These are phyloP conservation scores for Allium cepa DNA, from an alignment of 106 monocot species.

Conservation along the genomic window DNA sequence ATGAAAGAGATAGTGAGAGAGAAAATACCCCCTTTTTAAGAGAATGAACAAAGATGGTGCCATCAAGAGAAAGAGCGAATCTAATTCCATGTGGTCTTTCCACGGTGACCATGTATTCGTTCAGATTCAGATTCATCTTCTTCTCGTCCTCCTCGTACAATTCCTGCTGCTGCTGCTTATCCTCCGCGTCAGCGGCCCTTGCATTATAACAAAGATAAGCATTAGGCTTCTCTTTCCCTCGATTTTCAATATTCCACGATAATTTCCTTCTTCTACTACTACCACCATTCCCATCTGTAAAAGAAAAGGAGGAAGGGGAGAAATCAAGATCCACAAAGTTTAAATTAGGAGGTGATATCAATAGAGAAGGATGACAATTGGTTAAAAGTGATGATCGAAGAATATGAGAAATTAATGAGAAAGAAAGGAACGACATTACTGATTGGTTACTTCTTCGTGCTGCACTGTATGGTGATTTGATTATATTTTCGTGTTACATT, in stretches of 20 bases:
- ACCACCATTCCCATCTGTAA: background rate
- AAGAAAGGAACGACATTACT: too few species aligned
- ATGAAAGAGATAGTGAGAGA: background rate
- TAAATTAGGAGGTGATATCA: too few species aligned
- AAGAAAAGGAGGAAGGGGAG: background rate
- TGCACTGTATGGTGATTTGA: too few species aligned
- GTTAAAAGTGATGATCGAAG: too few species aligned
- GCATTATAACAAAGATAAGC: background rate
- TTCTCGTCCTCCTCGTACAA: constrained; percentile 2
- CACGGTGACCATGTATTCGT: constrained; percentile 91
- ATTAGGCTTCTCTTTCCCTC: too few species aligned
- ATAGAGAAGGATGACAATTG: too few species aligned
- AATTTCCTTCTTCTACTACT: too few species aligned
- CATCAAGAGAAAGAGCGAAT: constrained; percentile 78
- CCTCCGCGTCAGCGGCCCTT: background rate
- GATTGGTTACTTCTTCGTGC: too few species aligned
- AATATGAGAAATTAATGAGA: too few species aligned
- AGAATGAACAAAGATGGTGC: constrained; percentile 70
- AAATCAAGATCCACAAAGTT: background rate
- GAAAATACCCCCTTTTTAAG: constrained; percentile 64
- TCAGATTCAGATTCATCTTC: constrained; percentile 60
- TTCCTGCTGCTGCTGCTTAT: background rate
- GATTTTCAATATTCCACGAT: too few species aligned
- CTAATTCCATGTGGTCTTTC: constrained; percentile 81
- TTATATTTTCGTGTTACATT: too few species aligned